Percentiles rank a stretch among this genome's conserved stretches.
These are phyloP conservation scores for Prosopis cineraria DNA, from an alignment of 306 rosid genomes.

Conservation along the genomic window DNA sequence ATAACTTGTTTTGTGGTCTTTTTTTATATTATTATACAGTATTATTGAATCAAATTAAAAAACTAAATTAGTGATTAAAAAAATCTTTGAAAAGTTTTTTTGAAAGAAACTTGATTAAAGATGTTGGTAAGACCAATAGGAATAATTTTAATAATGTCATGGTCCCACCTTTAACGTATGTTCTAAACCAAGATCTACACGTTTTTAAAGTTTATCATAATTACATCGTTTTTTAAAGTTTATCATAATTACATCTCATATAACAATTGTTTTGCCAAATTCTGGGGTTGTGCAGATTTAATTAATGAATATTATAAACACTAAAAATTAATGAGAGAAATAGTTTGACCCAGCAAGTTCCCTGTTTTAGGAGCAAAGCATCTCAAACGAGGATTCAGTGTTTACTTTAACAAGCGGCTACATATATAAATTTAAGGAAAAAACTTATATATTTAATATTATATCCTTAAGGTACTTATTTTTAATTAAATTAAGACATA, in stretches of 20 bases:
- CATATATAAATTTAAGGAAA: too few species aligned
- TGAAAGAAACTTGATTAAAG: neutral
- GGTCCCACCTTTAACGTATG: constrained; percentile 22
- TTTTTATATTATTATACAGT: too few species aligned
- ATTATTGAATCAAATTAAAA: too few species aligned
- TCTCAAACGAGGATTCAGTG: constrained; percentile 21
- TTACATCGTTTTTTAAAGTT: neutral
- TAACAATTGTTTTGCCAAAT: constrained; percentile 18
- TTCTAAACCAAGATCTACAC: constrained; percentile 26
- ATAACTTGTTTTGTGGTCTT: too few species aligned
- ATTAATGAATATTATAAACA: constrained; percentile 1
- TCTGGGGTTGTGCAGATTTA: constrained; percentile 10
- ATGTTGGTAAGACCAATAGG: neutral
- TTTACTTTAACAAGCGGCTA: constrained; percentile 41
- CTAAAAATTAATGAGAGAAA: constrained; percentile 16
- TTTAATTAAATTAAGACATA: too few species aligned
- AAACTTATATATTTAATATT: too few species aligned
- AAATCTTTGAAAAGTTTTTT: too few species aligned
- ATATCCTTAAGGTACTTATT: too few species aligned
- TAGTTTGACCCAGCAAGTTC: constrained; percentile 32
- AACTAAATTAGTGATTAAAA: too few species aligned
- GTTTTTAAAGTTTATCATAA: constrained; percentile 3
- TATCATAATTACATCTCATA: constrained; percentile 11
- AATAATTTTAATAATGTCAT: neutral
- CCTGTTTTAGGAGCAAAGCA: constrained; percentile 34